These are phyloP conservation scores for Camellia sinensis DNA, from an alignment of 148 eudicot species.

Conservation along the genomic window DNA sequence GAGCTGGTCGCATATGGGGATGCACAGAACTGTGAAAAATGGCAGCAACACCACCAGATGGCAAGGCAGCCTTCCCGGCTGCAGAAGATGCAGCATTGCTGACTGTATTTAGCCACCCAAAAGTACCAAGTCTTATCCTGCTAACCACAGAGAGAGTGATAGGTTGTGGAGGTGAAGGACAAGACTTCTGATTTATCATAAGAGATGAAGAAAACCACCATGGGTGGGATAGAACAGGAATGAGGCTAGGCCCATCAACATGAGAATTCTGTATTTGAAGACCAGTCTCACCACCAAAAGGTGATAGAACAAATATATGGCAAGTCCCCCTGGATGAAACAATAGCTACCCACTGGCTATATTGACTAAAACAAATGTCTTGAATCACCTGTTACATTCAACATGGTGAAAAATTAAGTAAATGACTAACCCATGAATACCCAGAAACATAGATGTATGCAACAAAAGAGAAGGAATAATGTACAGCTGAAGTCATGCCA, in stretches of 20 bases:
- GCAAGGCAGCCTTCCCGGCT: slow-evolving; percentile 65
- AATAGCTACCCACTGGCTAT: slow-evolving; percentile 94
- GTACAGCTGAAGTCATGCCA: slow-evolving; percentile 87
- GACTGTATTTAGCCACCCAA: slow-evolving; percentile 92
- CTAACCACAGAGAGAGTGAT: slow-evolving; percentile 74
- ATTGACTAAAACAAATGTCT: slow-evolving; percentile 91
- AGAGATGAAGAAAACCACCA: slow-evolving; percentile 88
- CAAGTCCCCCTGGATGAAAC: slow-evolving; percentile 91
- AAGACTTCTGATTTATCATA: slow-evolving; percentile 45
- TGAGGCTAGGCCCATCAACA: slow-evolving; percentile 51
- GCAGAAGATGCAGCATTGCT: slow-evolving; percentile 95
- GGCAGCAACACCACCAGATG: slow-evolving; percentile 79
- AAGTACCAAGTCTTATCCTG: slow-evolving; percentile 72
- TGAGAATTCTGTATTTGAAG: slow-evolving; percentile 56
- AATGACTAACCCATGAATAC: slow-evolving; percentile 2
- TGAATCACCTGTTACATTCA: slow-evolving; percentile 71
- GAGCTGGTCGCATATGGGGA: slow-evolving; percentile 31
- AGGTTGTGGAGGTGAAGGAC: slow-evolving; percentile 66
- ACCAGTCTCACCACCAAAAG: slow-evolving; percentile 85
- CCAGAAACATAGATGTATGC: background rate
- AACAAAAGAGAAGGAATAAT: slow-evolving; percentile 22
- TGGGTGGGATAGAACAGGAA: slow-evolving; percentile 58
- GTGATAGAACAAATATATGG: slow-evolving; percentile 82
- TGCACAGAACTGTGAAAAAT: slow-evolving; percentile 62
- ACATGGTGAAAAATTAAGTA: slow-evolving; percentile 6